These are phyloP conservation scores for Acanthamoeba culbertsoni DNA, from an alignment of 208 protist genomes.

Conservation along the genomic window DNA sequence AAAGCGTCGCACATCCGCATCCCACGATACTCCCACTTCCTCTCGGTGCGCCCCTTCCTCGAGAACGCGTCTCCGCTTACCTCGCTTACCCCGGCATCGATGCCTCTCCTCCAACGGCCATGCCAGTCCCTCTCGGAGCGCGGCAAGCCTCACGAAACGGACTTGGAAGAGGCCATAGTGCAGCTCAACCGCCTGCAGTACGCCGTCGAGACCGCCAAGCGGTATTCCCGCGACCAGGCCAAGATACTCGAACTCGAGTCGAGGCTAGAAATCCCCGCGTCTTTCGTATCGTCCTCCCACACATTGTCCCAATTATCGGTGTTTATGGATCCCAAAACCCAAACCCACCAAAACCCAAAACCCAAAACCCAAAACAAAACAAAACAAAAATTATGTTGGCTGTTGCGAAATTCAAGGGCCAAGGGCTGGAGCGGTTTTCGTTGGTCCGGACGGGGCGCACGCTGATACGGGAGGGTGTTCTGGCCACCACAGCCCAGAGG, in stretches of 20 bases:
- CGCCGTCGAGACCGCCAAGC: background rate
- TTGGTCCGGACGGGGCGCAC: background rate
- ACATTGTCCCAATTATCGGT: background rate
- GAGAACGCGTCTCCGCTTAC: background rate
- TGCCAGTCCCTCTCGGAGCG: background rate
- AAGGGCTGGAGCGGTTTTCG: background rate
- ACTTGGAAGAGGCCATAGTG: background rate
- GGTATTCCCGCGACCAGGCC: background rate
- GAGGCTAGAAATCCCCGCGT: background rate
- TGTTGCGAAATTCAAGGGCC: background rate
- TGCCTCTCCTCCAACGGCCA: background rate
- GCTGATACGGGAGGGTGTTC: background rate
- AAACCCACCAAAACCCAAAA: too few species aligned
- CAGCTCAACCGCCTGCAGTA: conserved; percentile 3
- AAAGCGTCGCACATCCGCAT: background rate
- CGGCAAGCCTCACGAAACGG: background rate
- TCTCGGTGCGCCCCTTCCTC: background rate
- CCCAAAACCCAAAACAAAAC: too few species aligned
- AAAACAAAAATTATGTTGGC: too few species aligned
- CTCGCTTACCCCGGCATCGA: background rate
- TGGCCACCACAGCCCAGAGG: background rate
- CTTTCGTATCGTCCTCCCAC: background rate
- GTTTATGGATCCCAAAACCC: too few species aligned
- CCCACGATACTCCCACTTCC: background rate
- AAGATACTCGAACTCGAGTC: background rate